Percentiles rank a stretch among this genome's conserved stretches.
Conservation (phyloP, 2,329 filamentous ascomycete genomes). For the Phaeosphaeriaceae sp. region DNA sequence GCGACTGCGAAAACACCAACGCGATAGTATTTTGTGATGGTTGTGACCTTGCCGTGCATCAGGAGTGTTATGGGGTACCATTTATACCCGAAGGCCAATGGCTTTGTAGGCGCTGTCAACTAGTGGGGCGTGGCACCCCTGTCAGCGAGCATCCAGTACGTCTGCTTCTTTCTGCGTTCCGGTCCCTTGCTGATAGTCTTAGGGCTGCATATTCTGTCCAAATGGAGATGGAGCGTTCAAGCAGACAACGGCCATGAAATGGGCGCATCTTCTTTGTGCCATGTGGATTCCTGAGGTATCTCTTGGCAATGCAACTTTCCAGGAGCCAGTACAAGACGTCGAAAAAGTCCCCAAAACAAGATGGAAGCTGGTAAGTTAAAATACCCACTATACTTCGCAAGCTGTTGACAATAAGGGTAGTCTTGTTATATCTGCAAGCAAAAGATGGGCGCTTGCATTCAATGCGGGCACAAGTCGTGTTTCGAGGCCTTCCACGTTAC, state of each 20-base stretch:
- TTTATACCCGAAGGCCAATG: constrained; percentile 99
- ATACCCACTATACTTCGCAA: not conserved
- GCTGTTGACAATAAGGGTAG: constrained; percentile 32
- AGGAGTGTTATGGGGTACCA: constrained; percentile 97
- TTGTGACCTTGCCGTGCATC: constrained; percentile 95
- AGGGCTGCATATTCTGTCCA: constrained; percentile 89
- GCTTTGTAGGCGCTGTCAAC: constrained; percentile 95
- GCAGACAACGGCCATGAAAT: constrained; percentile 94
- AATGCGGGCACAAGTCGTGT: constrained; percentile 96
- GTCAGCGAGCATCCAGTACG: constrained; percentile 59
- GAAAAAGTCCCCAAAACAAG: constrained; percentile 95
- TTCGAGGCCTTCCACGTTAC: constrained; percentile 98
- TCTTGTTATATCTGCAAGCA: constrained; percentile 97
- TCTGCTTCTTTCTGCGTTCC: constrained; percentile 1
- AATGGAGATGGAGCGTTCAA: constrained; percentile 98
- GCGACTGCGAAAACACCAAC: constrained; percentile 99
- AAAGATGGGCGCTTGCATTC: constrained; percentile 97
- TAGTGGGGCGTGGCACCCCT: constrained; percentile 89
- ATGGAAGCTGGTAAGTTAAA: constrained; percentile 72
- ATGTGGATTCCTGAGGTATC: constrained; percentile 99
- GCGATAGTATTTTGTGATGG: constrained; percentile 99
- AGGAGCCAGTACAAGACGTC: constrained; percentile 97
- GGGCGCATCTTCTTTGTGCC: constrained; percentile 94
- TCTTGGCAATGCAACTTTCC: constrained; percentile 93
- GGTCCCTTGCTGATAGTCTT: constrained; percentile 23